These are phyloP conservation scores for Blastobotrys indianensis DNA, from an alignment of 1,139 yeast species.

Conservation along the genomic window DNA sequence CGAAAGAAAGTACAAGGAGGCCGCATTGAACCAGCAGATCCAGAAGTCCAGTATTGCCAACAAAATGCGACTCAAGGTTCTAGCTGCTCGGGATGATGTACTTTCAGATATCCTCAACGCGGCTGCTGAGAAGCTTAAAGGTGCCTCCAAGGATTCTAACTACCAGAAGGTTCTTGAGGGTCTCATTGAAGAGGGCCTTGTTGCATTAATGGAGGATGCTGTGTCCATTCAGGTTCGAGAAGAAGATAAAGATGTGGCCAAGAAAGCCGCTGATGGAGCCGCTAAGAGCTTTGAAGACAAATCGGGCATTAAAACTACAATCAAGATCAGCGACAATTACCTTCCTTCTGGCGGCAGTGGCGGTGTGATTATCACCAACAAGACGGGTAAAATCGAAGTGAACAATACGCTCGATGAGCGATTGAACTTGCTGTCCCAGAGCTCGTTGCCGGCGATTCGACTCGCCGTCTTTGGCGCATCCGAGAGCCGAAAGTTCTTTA, in stretches of 20 bases:
- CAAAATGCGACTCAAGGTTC: constrained; percentile 86
- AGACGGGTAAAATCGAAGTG: constrained; percentile 77
- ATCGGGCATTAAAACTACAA: constrained; percentile 21
- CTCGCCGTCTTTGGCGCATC: constrained; percentile 88
- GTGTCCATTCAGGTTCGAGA: constrained; percentile 65
- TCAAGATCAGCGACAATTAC: constrained; percentile 40
- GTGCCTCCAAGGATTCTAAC: constrained; percentile 46
- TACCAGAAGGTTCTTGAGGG: constrained; percentile 70
- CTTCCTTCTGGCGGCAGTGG: constrained; percentile 56
- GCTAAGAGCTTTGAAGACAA: constrained; percentile 57
- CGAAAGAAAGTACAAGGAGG: constrained; percentile 83
- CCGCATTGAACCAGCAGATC: constrained; percentile 89
- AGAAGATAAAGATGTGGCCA: constrained; percentile 58
- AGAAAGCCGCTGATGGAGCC: constrained; percentile 58
- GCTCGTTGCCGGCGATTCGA: constrained; percentile 89
- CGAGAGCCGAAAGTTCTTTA: constrained; percentile 81
- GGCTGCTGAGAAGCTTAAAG: constrained; percentile 58
- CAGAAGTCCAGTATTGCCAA: constrained; percentile 92
- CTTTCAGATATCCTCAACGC: constrained; percentile 67
- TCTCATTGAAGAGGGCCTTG: constrained; percentile 76
- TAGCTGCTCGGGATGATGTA: constrained; percentile 80
- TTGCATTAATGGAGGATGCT: constrained; percentile 64
- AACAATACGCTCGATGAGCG: constrained; percentile 94
- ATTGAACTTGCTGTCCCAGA: constrained; percentile 71
- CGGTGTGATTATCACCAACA: constrained; percentile 70